Evolutionary conservation across 495 filamentous ascomycete species (phyloP).

Genomic region (Neurospora africana): DNA sequence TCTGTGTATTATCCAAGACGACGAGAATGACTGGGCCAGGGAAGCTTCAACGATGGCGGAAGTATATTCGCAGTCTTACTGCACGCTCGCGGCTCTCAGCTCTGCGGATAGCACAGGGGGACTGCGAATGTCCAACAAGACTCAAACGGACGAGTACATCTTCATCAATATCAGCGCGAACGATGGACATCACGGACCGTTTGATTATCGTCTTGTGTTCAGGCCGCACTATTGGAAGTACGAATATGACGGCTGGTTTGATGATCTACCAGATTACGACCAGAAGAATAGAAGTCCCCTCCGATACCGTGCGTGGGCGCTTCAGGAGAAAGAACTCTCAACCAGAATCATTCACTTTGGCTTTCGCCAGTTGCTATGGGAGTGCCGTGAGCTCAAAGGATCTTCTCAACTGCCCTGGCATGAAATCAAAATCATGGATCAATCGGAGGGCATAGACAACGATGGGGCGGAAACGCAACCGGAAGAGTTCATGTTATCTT

Average conservation of each 20-base stretch:
- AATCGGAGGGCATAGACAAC: too few species aligned
- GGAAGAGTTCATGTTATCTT: not conserved
- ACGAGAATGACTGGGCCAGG: slow-evolving; percentile 16
- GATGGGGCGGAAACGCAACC: accelerated
- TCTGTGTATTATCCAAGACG: slow-evolving; percentile 27
- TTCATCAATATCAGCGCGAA: not conserved
- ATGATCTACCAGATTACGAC: too few species aligned
- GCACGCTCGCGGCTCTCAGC: slow-evolving; percentile 13
- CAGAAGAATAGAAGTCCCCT: too few species aligned
- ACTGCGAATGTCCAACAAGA: not conserved
- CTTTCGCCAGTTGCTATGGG: not conserved
- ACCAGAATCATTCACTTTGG: not conserved
- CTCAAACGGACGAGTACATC: not conserved
- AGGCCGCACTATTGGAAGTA: too few species aligned
- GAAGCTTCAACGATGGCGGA: slow-evolving; percentile 18
- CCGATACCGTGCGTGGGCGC: not conserved
- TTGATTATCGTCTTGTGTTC: not conserved
- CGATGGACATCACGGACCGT: not conserved
- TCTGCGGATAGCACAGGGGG: not conserved
- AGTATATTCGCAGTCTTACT: slow-evolving; percentile 16
- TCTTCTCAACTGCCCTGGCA: not conserved
- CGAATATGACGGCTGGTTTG: too few species aligned
- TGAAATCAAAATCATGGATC: too few species aligned
- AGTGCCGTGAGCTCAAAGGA: not conserved
- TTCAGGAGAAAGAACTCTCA: not conserved